A percentile compares a stretch with the other conserved stretches of the same genome.
These are phyloP conservation scores for Cyclotella baltica DNA, from an alignment of 108 stramenopile genomes.

Conservation along the genomic window DNA sequence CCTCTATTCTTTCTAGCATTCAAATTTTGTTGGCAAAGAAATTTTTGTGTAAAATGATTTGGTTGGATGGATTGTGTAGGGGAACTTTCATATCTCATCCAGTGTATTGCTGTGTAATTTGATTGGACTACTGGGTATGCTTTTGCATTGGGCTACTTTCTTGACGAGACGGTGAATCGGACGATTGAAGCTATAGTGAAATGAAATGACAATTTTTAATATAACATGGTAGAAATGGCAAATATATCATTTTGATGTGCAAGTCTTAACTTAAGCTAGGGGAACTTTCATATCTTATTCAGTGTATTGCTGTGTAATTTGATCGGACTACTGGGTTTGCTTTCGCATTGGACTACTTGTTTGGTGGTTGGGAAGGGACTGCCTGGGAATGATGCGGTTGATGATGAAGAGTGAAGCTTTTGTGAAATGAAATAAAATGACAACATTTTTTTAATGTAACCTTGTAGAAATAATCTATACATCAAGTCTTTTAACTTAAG, in stretches of 20 bases:
- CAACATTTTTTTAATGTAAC: too few relatives aligned
- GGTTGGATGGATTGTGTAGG: constrained; percentile 86
- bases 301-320: constrained; percentile 86
- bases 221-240: too few relatives aligned
- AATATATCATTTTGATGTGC: too few relatives aligned
- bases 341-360: constrained; percentile 83
- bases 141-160: constrained; percentile 83
- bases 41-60: constrained; percentile 89
- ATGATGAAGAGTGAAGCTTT: too few relatives aligned
- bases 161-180: constrained; percentile 59
- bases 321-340: constrained; percentile 89
- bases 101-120: constrained; percentile 86
- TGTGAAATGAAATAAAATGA: too few relatives aligned
- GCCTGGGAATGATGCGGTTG: constrained; percentile 51
- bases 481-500: too few relatives aligned
- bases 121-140: constrained; percentile 89
- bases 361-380: constrained; percentile 72
- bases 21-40: constrained; percentile 90
- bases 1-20: constrained; percentile 52
- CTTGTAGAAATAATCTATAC: too few relatives aligned
- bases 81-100: constrained; percentile 84
- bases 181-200: too few relatives aligned
- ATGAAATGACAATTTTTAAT: too few relatives aligned
- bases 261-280: too few relatives aligned
- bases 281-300: constrained; percentile 84